A percentile compares a stretch with the other conserved stretches of the same genome.
These are phyloP conservation scores for Cordyceps cateniannulata DNA, from an alignment of 2,329 filamentous ascomycete genomes.

Conservation along the genomic window DNA sequence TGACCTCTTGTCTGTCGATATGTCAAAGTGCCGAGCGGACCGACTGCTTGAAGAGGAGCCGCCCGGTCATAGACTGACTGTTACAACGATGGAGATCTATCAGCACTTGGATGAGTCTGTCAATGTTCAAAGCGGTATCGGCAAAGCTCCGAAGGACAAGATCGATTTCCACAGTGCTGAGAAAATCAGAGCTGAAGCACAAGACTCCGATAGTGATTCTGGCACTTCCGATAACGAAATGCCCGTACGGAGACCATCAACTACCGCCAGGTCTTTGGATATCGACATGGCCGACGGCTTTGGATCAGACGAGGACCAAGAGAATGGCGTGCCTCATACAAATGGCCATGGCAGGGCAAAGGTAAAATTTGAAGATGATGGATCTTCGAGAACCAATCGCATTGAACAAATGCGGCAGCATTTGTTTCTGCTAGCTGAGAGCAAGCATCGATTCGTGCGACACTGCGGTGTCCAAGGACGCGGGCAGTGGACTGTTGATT, in stretches of 20 bases:
- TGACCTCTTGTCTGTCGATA: constrained; percentile 60
- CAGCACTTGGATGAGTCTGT: constrained; percentile 46
- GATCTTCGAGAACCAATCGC: constrained; percentile 36
- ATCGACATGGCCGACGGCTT: constrained; percentile 19
- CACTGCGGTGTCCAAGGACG: constrained; percentile 57
- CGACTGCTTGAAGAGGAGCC: constrained; percentile 31
- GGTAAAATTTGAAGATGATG: constrained; percentile 47
- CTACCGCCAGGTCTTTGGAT: neutral
- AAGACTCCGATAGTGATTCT: constrained; percentile 17
- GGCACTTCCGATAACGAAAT: constrained; percentile 22
- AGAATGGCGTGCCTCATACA: constrained; percentile 28
- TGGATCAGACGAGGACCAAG: constrained; percentile 31
- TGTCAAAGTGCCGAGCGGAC: constrained; percentile 60
- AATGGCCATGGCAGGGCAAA: constrained; percentile 33
- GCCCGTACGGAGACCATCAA: constrained; percentile 3
- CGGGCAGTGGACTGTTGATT: constrained; percentile 79
- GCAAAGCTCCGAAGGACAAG: constrained; percentile 42
- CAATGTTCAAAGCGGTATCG: constrained; percentile 51
- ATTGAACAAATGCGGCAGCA: constrained; percentile 63
- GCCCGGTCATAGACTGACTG: constrained; percentile 26
- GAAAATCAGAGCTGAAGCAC: constrained; percentile 36
- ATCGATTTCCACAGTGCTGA: constrained; percentile 42
- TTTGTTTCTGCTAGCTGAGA: constrained; percentile 64
- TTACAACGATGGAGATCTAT: constrained; percentile 52
- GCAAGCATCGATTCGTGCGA: constrained; percentile 60